Conservation (phyloP, 306 rosid genomes). For the Cicer bijugum region DNA sequence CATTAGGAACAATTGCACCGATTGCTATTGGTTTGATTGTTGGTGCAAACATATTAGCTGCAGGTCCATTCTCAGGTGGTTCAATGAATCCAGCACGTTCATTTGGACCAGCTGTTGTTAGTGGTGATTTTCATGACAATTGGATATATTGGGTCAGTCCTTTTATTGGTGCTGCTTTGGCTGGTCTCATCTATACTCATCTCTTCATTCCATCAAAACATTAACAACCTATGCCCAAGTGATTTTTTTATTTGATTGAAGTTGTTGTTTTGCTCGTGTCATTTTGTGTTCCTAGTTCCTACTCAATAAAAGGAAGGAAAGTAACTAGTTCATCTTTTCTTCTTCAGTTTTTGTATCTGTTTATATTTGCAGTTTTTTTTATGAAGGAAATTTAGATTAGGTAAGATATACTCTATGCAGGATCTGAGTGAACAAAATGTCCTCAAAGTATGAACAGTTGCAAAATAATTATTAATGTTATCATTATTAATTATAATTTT, state of each 20-base stretch:
- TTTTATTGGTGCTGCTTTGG: constrained; percentile 84
- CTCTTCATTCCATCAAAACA: constrained; percentile 44
- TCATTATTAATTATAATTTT: too few relatives aligned
- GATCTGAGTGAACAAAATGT: too few relatives aligned
- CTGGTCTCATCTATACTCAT: constrained; percentile 70
- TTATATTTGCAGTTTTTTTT: too few relatives aligned
- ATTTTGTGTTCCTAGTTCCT: background rate
- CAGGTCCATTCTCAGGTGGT: constrained; percentile 89
- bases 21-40: constrained; percentile 91
- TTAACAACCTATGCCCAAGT: constrained; percentile 53
- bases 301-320: too few relatives aligned
- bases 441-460: too few relatives aligned
- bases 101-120: constrained; percentile 87
- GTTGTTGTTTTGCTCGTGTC: background rate
- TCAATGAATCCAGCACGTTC: constrained; percentile 95
- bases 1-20: constrained; percentile 83
- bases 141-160: constrained; percentile 99
- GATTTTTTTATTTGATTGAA: constrained; percentile 41
- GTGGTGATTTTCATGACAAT: constrained; percentile 68
- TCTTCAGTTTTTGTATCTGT: too few relatives aligned
- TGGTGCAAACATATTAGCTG: constrained; percentile 89
- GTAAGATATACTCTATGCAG: too few relatives aligned
- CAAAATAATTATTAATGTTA: too few relatives aligned
- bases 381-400: too few relatives aligned
- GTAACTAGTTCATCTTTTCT: too few relatives aligned